Evolutionary conservation across 495 filamentous ascomycete species (phyloP).

Genomic region (Rhizodiscina lignyota): DNA sequence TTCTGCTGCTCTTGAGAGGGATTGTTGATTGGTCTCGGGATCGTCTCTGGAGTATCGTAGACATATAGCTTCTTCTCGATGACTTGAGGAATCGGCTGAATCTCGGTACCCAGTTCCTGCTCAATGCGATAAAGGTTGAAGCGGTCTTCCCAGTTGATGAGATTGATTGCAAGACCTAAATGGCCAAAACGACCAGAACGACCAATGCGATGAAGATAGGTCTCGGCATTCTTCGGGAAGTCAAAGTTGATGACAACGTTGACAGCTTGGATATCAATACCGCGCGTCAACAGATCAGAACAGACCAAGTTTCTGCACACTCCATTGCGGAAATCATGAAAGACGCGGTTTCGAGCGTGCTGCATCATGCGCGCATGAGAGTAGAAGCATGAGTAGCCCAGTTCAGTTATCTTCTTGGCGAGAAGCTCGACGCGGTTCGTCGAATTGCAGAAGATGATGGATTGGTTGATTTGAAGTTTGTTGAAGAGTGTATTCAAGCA

Average conservation of each 20-base stretch:
- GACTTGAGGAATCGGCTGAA: conserved; percentile 78
- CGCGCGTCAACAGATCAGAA: conserved; percentile 91
- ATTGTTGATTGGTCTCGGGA: conserved; percentile 60
- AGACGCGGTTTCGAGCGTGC: conserved; percentile 89
- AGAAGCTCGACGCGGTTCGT: conserved; percentile 94
- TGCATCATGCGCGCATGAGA: conserved; percentile 98
- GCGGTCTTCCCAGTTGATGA: conserved; percentile 98
- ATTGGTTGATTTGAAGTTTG: conserved; percentile 98
- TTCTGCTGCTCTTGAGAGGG: conserved; percentile 3
- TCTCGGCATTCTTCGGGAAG: conserved; percentile 98
- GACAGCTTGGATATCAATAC: conserved; percentile 98
- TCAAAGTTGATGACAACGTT: conserved; percentile 99
- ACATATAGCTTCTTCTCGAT: conserved; percentile 99
- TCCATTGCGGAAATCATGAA: conserved; percentile 97
- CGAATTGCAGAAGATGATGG: conserved; percentile 99
- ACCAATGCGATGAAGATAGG: conserved; percentile 96
- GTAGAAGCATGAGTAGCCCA: conserved; percentile 99
- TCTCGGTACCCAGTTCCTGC: conserved; percentile 91
- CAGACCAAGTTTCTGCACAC: conserved; percentile 96
- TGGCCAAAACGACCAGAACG: conserved; percentile 95
- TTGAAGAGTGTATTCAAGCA: conserved; percentile 98
- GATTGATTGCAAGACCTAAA: conserved; percentile 91
- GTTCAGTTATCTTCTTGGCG: conserved; percentile 97
- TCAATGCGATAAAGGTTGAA: conserved; percentile 99
- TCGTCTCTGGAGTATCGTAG: conserved; percentile 88